Evolutionary conservation across 352 stramenopile species (phyloP), one percentile per base, ranked within the genome.

Genomic region (Globisporangium paddicum): DNA sequence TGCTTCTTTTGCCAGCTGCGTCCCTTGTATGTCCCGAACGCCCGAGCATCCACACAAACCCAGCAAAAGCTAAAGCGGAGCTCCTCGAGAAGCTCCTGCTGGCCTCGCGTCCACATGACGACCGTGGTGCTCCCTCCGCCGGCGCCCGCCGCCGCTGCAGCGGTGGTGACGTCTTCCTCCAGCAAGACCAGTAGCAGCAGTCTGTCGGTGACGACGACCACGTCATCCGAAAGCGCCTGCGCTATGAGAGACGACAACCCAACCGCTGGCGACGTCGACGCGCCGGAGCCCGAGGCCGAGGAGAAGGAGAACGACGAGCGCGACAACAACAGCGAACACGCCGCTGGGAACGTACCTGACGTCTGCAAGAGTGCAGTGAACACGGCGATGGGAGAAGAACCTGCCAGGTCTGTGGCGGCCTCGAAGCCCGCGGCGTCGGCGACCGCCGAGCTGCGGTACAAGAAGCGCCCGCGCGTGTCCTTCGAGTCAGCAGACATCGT

Each of bases 401-500:
- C 42, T 19, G 25, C 25, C 21, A 23, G 26, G 11, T 40, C 51
- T 23, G 50, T 6, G n/a, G n/a, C n/a, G n/a, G n/a, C n/a, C n/a
- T n/a, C n/a, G 37, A 66, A 55, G 52, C 62, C 26, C 46, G 49
- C 37, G 26, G 44, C 9, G 46, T 21, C 42, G 23, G 35, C 11
- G 14, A 23, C 41, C 4, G 34, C 49, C 9, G 68, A 82, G 52
- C 67, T 51, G 55, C 77, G 77, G 11, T 53, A 61, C 48, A 87
- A 89, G 57, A 90, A 90, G 56, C 73, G 78, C 19, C 70, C 75
- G 21, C 78, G 79, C 51, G 83, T 93, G 44, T 78, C 60, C 4
- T 93, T 93, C 60, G 83, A 93, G 66, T 73, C 75, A 11, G 83
- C 83, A 1, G 83, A 93, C n/a, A 91, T 93, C 38, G 80, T 91